phyloP scores from a whole-genome alignment of 2,329 filamentous ascomycete species.

The Ophiosphaerella herpotricha region DNA sequence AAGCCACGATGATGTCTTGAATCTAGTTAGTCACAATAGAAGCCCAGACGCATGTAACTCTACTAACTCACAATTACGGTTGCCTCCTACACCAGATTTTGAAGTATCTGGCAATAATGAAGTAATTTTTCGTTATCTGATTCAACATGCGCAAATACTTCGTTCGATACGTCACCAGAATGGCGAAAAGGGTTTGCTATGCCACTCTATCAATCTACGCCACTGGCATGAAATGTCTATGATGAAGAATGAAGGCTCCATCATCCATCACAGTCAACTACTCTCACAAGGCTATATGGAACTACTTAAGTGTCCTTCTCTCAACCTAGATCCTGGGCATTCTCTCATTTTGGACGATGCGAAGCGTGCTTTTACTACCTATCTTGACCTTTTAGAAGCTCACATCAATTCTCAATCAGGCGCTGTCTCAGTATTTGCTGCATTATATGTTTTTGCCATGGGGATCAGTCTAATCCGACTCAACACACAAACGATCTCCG shows the following conservation, averaged over 20 bases:
- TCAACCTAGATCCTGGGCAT: background rate
- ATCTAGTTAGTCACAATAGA: background rate
- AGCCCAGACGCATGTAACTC: too few species aligned
- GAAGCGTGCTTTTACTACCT: background rate
- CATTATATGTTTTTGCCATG: slow-evolving; percentile 5
- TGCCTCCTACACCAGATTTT: background rate
- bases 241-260: background rate
- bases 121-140: background rate
- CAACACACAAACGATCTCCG: background rate
- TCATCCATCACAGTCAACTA: background rate
- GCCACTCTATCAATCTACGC: slow-evolving; percentile 10
- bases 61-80: too few species aligned
- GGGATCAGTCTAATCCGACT: background rate
- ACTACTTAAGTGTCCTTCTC: slow-evolving; percentile 1
- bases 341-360: slow-evolving; percentile 1
- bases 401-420: background rate
- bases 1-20: slow-evolving; percentile 9
- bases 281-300: slow-evolving; percentile 2
- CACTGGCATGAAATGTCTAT: slow-evolving; percentile 7
- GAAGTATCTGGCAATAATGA: background rate
- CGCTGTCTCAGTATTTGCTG: slow-evolving; percentile 1
- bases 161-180: slow-evolving; percentile 1
- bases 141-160: slow-evolving; percentile 9
- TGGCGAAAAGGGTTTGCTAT: background rate
- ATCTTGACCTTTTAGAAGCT: slow-evolving; percentile 4